Evolutionary conservation across 23 red algal species (phyloP), one percentile per base, ranked within the genome.

Genomic region (Gracilaria gracilis): DNA sequence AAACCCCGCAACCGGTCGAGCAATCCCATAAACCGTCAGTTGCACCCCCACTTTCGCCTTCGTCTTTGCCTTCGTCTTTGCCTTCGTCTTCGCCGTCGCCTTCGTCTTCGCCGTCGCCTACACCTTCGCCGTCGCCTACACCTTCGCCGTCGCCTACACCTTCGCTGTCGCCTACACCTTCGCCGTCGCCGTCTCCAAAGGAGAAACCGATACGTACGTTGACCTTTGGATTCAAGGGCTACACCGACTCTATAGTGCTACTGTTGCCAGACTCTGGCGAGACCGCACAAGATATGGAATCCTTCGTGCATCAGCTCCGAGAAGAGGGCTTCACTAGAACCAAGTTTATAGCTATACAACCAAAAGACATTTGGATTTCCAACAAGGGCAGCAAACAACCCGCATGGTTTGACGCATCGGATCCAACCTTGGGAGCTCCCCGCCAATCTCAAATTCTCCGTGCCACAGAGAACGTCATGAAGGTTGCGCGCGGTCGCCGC

Each of bases 281-380:
- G 46, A 77, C 39, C 7, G 72, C 39, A 23, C 40, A 77, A 50
- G 39, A 77, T 0, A 50, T 77, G 42, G 72, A 77, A 32, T 50
- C 72, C 25, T 77, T 77, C 16, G 72, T 77, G 25, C 40, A 77
- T 32, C 72, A 77, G 72, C 72, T 77, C 27, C 72, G 72, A 34
- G 72, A 77, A 51, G 39, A n/a, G 31, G 72, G 72, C 23, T 77
- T 77, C 72, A 28, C 16, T 13, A 50, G 42, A 31, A 77, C 40
- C 9, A 77, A 77, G 39, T 77, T 77, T 51, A 50, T 77, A 5
- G 72, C 42, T 50, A 21, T 77, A 6, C 39, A 77, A 50, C 40
- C 72, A 0, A 51, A 50, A 13, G 72, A 77, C 5, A 49, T 77
- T 1, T 77, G 72, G 72, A 77, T 77, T 77, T 34, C 17, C 72